Evolutionary conservation across 257 asterid species (phyloP), one percentile per base, ranked within the genome.

Genomic region (Solanum commersonii): DNA sequence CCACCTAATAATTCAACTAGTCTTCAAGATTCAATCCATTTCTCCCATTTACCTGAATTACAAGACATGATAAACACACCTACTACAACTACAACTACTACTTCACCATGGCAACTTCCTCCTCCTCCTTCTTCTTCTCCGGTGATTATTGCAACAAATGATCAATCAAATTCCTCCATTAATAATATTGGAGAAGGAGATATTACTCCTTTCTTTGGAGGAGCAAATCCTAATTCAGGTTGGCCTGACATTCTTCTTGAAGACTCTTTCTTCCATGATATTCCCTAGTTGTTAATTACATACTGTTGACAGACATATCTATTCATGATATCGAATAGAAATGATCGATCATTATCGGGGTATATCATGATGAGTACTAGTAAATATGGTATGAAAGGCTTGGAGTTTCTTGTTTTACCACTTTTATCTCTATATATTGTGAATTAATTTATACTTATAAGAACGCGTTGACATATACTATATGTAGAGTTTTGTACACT

Each of bases 181-280:
- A 46, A 83, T 16, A 89, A 89, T 46, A 81, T 31, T 20, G 87
- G 8, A 74, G 49, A 35, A 35, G 65, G 89, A 6, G 92, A 89
- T 56, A 94, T 87, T 83, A 94, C 82, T 25, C 88, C 96, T n/a
- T 92, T 94, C 93, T 91, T 88, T 79, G 95, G 89, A 52, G 96
- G 92, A 46, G 88, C 91, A 84, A 92, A 92, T n/a, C 88, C 90
- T 22, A 31, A 31, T 71, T 87, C 89, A 37, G 86, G 93, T 88
- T 96, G 98, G 98, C 92, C 98, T 33, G 98, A 94, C 2, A 91
- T 93, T 46, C 89, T 88, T 7, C 91, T 95, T 87, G 97, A 94
- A 42, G 96, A 94, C 87, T 93, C 98, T 52, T 88, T 96, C 6
- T 95, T 95, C 87, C 93, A 90, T 77, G 95, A 91, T 87, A 90